These are phyloP conservation scores for Curvularia lunata DNA, from an alignment of 2,329 filamentous ascomycete species.

Conservation along the genomic window DNA sequence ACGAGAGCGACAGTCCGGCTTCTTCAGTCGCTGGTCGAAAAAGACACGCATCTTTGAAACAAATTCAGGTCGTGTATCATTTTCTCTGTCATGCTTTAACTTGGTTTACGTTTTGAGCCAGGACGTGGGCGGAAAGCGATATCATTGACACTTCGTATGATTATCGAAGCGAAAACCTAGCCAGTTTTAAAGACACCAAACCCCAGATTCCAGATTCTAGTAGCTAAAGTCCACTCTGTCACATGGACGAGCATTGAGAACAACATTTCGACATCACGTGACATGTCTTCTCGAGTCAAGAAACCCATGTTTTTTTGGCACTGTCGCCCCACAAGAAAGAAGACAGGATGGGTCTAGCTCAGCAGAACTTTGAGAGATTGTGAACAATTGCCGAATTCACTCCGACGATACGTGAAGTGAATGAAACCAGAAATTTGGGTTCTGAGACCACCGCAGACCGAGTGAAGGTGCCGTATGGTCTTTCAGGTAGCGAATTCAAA, in stretches of 20 bases:
- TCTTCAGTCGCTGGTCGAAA: constrained; percentile 36
- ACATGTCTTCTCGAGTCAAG: not conserved
- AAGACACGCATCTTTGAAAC: not conserved
- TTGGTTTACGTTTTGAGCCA: not conserved
- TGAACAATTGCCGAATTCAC: not conserved
- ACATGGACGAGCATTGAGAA: not conserved
- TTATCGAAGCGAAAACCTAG: not conserved
- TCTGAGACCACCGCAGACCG: not conserved
- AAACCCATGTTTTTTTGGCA: not conserved
- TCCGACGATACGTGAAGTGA: not conserved
- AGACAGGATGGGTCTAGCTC: not conserved
- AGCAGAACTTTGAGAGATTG: not conserved
- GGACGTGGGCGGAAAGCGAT: not conserved
- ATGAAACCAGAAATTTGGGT: not conserved
- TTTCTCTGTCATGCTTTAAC: not conserved
- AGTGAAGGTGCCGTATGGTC: not conserved
- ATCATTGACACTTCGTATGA: not conserved
- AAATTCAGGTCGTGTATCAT: not conserved
- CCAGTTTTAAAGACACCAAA: not conserved
- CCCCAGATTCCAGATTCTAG: not conserved
- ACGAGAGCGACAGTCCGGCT: constrained; percentile 36
- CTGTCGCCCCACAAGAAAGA: not conserved
- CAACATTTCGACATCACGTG: not conserved
- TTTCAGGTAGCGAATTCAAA: not conserved
- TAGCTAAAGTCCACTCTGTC: not conserved